Base-by-base conservation (phyloP, 768 basidiomycete species). In the Mycena capillaripes region DNA sequence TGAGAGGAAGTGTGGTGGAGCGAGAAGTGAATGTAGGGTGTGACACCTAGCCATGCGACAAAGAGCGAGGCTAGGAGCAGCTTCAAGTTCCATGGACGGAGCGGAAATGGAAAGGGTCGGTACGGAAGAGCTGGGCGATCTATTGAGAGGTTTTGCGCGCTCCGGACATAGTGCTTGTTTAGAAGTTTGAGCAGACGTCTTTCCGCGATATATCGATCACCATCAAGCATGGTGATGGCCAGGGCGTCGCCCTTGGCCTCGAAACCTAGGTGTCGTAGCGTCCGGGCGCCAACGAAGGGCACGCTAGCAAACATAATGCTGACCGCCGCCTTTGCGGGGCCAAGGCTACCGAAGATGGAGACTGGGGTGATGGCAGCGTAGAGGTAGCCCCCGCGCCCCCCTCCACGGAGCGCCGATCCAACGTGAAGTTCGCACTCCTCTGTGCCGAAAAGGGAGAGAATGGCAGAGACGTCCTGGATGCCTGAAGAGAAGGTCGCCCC, bases 11-110 rank as follows among this genome's bases (percentile, higher is more conserved):
- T 53, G 53, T 66, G 64, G 29, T 44, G 64, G 19, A 27, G 38
- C 12, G 40, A 40, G 32, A 66, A 66, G 42, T 66, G 56, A 21
- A 67, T 32, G 56, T 58, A 67, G 4, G 66, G 66, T 4, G 34
- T 59, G 42, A 59, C 66, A 29, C 66, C 66, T 2, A 67, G 14
- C 14, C 42, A 44, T 34, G 66, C 57, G 32, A 67, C 66, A 16
- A 50, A 25, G 14, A 50, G 30, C 10, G 66, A 67, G 30, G 56
- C 44, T 14, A 38, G 4, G 9, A 67, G 56, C 5, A 67, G 66
- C 55, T 46, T 17, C 21, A 67, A 29, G 34, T 67, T 50, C 66
- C 66, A 67, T 25, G 66, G 46, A 12, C 23, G 66, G 11, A 46
- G 55, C 4, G 27, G 58, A 44, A 44, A 44, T 42, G 40, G 40